Conservation (phyloP, 805 yeast species). For the Isabelozyma gotoi region DNA sequence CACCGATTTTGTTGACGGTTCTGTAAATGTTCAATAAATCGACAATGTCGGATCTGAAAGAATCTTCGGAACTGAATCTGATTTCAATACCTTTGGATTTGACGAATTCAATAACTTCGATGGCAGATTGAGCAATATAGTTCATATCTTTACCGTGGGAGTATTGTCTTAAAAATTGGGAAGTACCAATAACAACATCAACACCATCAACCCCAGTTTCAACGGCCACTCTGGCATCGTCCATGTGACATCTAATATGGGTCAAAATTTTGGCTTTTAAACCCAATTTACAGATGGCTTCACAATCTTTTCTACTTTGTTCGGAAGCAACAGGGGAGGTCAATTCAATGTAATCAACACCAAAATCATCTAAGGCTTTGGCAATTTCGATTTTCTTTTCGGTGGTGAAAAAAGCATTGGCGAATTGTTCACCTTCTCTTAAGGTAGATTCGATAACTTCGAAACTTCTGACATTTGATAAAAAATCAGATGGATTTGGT, state of each 20-base stretch:
- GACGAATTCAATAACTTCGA: constrained; percentile 96
- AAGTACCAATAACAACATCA: constrained; percentile 96
- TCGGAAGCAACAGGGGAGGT: constrained; percentile 98
- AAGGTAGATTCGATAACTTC: constrained; percentile 93
- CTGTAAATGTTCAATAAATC: constrained; percentile 93
- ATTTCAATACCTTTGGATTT: constrained; percentile 96
- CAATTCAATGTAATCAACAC: constrained; percentile 96
- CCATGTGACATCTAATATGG: constrained; percentile 98
- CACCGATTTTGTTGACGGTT: constrained; percentile 96
- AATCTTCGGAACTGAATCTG: constrained; percentile 95
- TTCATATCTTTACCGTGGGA: constrained; percentile 99
- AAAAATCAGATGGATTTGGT: constrained; percentile 88
- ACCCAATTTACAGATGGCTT: constrained; percentile 96
- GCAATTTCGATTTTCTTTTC: constrained; percentile 97
- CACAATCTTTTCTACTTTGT: constrained; percentile 90
- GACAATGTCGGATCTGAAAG: constrained; percentile 94
- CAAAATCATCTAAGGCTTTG: constrained; percentile 94
- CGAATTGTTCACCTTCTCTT: constrained; percentile 98
- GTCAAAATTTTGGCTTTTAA: constrained; percentile 93
- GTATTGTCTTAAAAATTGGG: constrained; percentile 89
- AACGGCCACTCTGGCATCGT: constrained; percentile 95
- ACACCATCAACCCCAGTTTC: constrained; percentile 99
- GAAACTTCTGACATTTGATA: constrained; percentile 85
- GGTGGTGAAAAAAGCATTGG: constrained; percentile 92
- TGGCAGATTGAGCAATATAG: constrained; percentile 92